Percentiles rank a stretch among this genome's conserved stretches.
These are phyloP conservation scores for Chrysoporthe austroafricana DNA, from an alignment of 2,329 filamentous ascomycete genomes.

Conservation along the genomic window DNA sequence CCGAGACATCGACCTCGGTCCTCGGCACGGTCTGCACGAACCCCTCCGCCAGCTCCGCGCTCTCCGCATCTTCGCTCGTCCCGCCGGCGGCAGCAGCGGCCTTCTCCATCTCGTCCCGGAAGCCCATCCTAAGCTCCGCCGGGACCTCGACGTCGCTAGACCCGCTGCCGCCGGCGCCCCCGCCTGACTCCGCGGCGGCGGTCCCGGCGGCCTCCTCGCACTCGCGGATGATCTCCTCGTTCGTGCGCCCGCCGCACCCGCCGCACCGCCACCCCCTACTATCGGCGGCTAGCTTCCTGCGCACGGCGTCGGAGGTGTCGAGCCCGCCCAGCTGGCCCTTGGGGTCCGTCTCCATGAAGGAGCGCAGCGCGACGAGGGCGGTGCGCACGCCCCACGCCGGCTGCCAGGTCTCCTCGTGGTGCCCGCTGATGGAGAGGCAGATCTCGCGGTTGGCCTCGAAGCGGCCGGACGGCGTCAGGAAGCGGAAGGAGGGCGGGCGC, in stretches of 20 bases:
- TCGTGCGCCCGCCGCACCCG: conserved; percentile 71
- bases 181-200: conserved; percentile 30
- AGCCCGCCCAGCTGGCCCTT: conserved; percentile 89
- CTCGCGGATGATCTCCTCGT: conserved; percentile 74
- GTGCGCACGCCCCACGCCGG: conserved; percentile 96
- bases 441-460: conserved; percentile 98
- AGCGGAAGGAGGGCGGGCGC: conserved; percentile 92
- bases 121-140: conserved; percentile 66
- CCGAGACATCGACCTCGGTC: conserved; percentile 30
- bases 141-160: conserved; percentile 52
- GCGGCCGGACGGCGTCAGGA: conserved; percentile 86
- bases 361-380: conserved; percentile 76
- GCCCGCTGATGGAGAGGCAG: conserved; percentile 88
- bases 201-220: conserved; percentile 61
- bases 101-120: conserved; percentile 70
- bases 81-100: conserved; percentile 30
- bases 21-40: conserved; percentile 56
- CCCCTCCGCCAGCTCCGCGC: conserved; percentile 58
- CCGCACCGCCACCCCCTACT: conserved; percentile 70
- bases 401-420: conserved; percentile 99
- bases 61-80: conserved; percentile 44
- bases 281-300: conserved; percentile 70
- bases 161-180: conserved; percentile 33
- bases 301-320: conserved; percentile 70
- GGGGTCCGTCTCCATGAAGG: conserved; percentile 91